Conservation (phyloP, 306 rosid genomes). For the Alnus glutinosa region DNA sequence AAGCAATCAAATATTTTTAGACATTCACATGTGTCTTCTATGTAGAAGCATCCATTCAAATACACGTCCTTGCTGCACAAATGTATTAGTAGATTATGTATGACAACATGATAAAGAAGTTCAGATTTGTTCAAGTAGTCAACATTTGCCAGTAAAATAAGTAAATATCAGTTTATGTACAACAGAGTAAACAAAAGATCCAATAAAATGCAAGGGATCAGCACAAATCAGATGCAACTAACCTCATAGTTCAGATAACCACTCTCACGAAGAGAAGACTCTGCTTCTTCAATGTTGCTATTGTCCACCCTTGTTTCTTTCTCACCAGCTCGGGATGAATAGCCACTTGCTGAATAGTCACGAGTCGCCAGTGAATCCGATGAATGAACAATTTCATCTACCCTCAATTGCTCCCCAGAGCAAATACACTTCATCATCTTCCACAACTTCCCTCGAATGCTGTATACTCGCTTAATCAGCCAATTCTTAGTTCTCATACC, state of each 20-base stretch:
- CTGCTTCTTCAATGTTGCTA: slow-evolving; percentile 93
- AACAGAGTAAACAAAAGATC: background rate
- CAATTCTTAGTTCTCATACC: slow-evolving; percentile 61
- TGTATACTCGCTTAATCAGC: slow-evolving; percentile 39
- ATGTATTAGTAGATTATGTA: background rate
- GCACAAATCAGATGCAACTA: slow-evolving; percentile 19
- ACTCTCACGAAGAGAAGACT: slow-evolving; percentile 85
- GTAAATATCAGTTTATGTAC: background rate
- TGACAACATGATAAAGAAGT: background rate
- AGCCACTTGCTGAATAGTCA: slow-evolving; percentile 90
- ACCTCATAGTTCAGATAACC: slow-evolving; percentile 97
- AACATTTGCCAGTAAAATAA: background rate
- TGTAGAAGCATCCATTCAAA: background rate
- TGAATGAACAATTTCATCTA: slow-evolving; percentile 60
- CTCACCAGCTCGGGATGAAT: slow-evolving; percentile 77
- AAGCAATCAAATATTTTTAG: background rate
- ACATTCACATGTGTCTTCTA: background rate
- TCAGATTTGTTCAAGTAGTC: background rate
- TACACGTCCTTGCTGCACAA: background rate
- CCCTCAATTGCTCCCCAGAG: slow-evolving; percentile 60
- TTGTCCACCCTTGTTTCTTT: slow-evolving; percentile 63
- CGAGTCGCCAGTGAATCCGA: slow-evolving; percentile 91
- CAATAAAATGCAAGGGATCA: slow-evolving; percentile 11
- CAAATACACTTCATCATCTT: slow-evolving; percentile 80
- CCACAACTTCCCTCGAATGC: slow-evolving; percentile 38